Evolutionary conservation across 192 early-diverging fungal species (phyloP), one percentile per base, ranked within the genome.

Genomic region (Haplosporangium gracile): DNA sequence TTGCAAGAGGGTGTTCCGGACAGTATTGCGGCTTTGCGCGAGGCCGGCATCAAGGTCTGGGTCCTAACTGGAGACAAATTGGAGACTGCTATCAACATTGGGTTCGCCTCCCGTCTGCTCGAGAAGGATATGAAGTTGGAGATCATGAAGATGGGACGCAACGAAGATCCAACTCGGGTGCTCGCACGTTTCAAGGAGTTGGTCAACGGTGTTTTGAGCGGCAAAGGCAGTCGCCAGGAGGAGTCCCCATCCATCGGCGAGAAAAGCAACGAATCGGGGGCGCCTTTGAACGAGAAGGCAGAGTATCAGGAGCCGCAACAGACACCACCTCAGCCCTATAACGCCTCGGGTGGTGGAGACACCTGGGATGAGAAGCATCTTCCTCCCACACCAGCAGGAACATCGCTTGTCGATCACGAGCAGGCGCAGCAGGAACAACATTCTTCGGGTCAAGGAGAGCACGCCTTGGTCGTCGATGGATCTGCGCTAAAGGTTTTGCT

Each of bases 11-110:
- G 96, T 15, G 98, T 99, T 2, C 98, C 98, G 0, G 95, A 98
- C 29, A 93, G 94, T 65, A 99, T 99, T 75, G 95, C 92, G 13
- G 88, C 94, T 2, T 91, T 99, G 32, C 89, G 94, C 1, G 90
- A 93, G 43, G 97, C 97, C 0, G 97, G 97, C 4, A 97, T 99
- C 84, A 97, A 97, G 85, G 94, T 99, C 68, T 99, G 98, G 98
- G 98, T 99, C 2, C 88, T 99, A 71, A 99, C 98, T 1, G 98
- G 98, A 45, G 98, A 99, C 89, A 99, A 99, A 83, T 87, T 98
- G 90, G 98, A 99, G 88, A 99, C 98, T 0, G 98, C 98, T 22
- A 99, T 99, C 89, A 99, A 99, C 85, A 99, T 99, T 88, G 97
- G 97, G 5, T 99, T 98, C 91, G 94, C 95, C 11, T 93, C 93